phyloP scores from a whole-genome alignment of 371 early-diverging fungal species.

The Catenaria anguillulae region DNA sequence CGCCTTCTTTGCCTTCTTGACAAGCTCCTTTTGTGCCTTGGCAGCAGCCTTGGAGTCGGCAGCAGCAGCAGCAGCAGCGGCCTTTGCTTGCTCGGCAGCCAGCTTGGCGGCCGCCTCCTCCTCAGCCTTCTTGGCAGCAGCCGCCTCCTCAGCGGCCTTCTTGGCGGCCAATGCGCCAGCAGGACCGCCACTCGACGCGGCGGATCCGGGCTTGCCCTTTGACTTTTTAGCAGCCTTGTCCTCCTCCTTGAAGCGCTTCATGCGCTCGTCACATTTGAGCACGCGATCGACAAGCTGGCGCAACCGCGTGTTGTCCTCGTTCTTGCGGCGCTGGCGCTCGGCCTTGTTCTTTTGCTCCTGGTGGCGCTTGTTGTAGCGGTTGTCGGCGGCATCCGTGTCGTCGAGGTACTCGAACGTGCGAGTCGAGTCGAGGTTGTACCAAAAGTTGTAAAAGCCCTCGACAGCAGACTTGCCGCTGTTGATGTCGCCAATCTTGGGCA shows the following conservation, averaged over 20 bases:
- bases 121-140: constrained; percentile 29
- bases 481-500: constrained; percentile 60
- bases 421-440: constrained; percentile 93
- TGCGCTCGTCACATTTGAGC: constrained; percentile 74
- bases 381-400: constrained; percentile 62
- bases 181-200: not conserved
- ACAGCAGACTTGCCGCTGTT: constrained; percentile 61
- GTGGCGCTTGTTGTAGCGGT: constrained; percentile 91
- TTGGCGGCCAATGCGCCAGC: not conserved
- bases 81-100: constrained; percentile 34
- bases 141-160: not conserved
- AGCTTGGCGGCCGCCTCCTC: constrained; percentile 43
- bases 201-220: constrained; percentile 23
- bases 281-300: constrained; percentile 72
- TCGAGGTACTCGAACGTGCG: constrained; percentile 94
- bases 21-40: constrained; percentile 67
- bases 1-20: constrained; percentile 83
- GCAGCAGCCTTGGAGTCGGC: constrained; percentile 54
- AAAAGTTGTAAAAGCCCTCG: constrained; percentile 92
- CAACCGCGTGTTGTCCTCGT: constrained; percentile 87
- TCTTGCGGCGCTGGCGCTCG: constrained; percentile 73
- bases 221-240: constrained; percentile 39
- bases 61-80: constrained; percentile 24
- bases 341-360: constrained; percentile 89
- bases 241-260: constrained; percentile 73